phyloP scores from a whole-genome alignment of 148 eudicot genomes.

The Rhododendron ferrugineum region DNA sequence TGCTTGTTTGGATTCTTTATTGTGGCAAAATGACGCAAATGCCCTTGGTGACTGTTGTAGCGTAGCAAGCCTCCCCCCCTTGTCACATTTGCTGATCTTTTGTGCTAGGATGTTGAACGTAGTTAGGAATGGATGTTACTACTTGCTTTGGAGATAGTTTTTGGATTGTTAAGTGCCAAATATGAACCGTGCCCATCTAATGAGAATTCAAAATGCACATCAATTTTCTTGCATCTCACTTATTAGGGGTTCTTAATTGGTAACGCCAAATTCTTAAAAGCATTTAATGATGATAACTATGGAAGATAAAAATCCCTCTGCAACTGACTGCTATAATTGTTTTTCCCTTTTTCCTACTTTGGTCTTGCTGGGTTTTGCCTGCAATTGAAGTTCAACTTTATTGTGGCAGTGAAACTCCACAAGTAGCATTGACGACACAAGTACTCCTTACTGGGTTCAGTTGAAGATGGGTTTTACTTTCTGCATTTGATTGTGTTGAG shows the following conservation, averaged over 20 bases:
- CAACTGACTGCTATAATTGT: background rate
- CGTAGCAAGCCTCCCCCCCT: background rate
- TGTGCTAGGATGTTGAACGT: background rate
- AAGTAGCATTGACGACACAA: background rate
- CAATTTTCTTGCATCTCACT: background rate
- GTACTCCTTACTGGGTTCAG: background rate
- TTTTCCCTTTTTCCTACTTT: background rate
- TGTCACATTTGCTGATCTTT: conserved; percentile 9
- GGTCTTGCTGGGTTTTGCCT: background rate
- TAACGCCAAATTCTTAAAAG: background rate
- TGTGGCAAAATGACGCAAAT: conserved; percentile 13
- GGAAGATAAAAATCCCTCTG: background rate
- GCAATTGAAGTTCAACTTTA: background rate
- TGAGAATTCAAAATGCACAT: background rate
- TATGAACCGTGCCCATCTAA: background rate
- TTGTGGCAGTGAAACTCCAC: background rate
- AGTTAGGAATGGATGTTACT: background rate
- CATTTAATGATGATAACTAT: background rate
- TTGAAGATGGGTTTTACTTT: background rate
- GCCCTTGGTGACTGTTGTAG: conserved; percentile 1
- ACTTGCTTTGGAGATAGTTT: background rate
- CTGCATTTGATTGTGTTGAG: conserved; percentile 3
- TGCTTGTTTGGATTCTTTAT: background rate
- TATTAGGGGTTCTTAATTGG: background rate
- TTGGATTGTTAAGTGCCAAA: background rate